Evolutionary conservation across 257 asterid genomes (phyloP).

Genomic region (Linderniella brevidens): DNA sequence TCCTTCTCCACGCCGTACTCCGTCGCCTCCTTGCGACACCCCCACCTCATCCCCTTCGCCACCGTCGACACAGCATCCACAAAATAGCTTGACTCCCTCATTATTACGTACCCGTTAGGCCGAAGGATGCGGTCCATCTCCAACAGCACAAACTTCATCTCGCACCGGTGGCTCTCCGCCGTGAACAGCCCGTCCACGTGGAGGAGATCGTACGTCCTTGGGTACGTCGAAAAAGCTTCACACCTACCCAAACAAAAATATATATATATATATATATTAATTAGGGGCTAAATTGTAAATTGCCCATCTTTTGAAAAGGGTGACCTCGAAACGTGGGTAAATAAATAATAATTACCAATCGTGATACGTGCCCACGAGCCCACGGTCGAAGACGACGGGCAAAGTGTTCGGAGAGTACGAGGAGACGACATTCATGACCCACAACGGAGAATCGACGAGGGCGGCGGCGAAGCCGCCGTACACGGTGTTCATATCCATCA

Average conservation of each 20-base stretch:
- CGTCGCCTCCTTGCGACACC: conserved; percentile 73
- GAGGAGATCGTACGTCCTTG: conserved; percentile 88
- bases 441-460: conserved; percentile 32
- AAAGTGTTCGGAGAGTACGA: conserved; percentile 47
- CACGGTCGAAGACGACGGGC: conserved; percentile 53
- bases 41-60: conserved; percentile 89
- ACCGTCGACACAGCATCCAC: conserved; percentile 44
- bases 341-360: conserved; percentile 1
- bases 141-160: conserved; percentile 72
- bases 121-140: conserved; percentile 95
- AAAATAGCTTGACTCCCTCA: conserved; percentile 69
- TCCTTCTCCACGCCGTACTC: conserved; percentile 54
- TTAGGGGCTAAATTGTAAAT: too few relatives aligned
- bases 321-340: too few relatives aligned
- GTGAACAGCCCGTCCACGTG: conserved; percentile 81
- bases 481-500: conserved; percentile 60
- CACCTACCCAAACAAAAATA: conserved; percentile 39
- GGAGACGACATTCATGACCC: conserved; percentile 72
- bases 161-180: conserved; percentile 94
- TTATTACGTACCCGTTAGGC: conserved; percentile 70
- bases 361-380: conserved; percentile 27
- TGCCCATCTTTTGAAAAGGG: too few relatives aligned
- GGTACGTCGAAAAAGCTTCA: conserved; percentile 95
- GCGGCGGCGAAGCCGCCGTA: conserved; percentile 68
- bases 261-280: too few relatives aligned